Conservation (phyloP, 2,329 filamentous ascomycete species). For the Triangularia verruculosa region DNA sequence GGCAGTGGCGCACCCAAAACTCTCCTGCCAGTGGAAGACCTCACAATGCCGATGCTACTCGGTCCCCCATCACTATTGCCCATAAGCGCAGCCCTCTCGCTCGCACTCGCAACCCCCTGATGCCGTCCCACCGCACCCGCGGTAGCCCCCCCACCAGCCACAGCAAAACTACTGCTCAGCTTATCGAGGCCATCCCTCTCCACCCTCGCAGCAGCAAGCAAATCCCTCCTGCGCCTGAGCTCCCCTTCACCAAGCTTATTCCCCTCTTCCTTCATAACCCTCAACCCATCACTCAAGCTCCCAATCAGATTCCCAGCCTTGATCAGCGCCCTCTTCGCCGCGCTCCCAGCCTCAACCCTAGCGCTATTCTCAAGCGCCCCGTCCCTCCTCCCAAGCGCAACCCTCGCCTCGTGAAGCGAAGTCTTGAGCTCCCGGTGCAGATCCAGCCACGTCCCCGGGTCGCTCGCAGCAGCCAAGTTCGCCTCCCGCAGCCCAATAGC, state of each 20-base stretch:
- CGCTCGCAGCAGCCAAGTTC: constrained; percentile 46
- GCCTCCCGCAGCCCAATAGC: constrained; percentile 38
- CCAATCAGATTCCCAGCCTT: constrained; percentile 63
- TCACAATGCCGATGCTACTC: constrained; percentile 12
- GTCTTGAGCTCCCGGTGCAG: constrained; percentile 71
- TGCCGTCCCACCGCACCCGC: constrained; percentile 25
- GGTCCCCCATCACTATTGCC: constrained; percentile 27
- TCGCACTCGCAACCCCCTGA: constrained; percentile 47
- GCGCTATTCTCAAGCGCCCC: constrained; percentile 44
- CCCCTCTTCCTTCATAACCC: constrained; percentile 50
- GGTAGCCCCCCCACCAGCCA: constrained; percentile 30
- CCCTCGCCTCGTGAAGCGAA: constrained; percentile 63
- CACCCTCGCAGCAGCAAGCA: constrained; percentile 66
- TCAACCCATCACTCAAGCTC: constrained; percentile 64
- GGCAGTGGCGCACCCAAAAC: constrained; percentile 70
- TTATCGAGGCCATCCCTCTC: constrained; percentile 75
- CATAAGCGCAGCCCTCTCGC: constrained; percentile 51
- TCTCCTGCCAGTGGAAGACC: constrained; percentile 46
- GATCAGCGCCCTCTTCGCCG: constrained; percentile 72
- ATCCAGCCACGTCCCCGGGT: constrained; percentile 72
- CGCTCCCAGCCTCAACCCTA: constrained; percentile 60
- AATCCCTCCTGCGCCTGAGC: constrained; percentile 65
- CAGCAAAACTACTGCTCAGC: constrained; percentile 57
- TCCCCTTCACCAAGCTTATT: constrained; percentile 67
- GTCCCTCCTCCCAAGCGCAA: constrained; percentile 66